Evolutionary conservation across 495 filamentous ascomycete genomes (phyloP).

Genomic region (Cetradonia linearis): DNA sequence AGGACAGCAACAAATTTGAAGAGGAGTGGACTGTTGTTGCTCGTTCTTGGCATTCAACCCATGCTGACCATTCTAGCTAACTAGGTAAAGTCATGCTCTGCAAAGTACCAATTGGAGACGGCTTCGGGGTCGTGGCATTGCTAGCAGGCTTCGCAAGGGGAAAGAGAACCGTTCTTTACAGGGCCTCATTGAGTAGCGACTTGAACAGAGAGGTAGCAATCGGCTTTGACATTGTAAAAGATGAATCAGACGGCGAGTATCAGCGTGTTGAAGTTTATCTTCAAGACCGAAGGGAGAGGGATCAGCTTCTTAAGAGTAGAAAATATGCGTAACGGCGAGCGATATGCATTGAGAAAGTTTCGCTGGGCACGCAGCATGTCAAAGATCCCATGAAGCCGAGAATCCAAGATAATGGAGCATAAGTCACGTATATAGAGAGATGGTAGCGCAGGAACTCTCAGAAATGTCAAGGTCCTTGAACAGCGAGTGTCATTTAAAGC

Average conservation of each 20-base stretch:
- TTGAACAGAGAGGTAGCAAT: background rate
- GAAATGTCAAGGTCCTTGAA: too few relatives aligned
- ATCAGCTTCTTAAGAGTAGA: background rate
- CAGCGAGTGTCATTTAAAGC: too few relatives aligned
- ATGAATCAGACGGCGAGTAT: background rate
- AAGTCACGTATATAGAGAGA: too few relatives aligned
- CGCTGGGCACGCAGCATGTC: too few relatives aligned
- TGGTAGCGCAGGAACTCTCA: too few relatives aligned
- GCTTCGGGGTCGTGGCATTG: constrained; percentile 9
- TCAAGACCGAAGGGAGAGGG: background rate
- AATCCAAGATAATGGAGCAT: too few relatives aligned
- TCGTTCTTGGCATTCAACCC: constrained; percentile 11
- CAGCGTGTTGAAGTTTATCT: background rate
- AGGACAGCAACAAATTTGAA: background rate
- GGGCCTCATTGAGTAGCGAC: constrained; percentile 4
- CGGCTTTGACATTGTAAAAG: background rate
- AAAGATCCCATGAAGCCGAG: too few relatives aligned
- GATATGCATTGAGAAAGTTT: too few relatives aligned
- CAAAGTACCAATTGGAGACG: constrained; percentile 8
- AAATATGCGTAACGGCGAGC: background rate
- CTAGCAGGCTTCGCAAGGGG: background rate
- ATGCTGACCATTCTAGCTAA: constrained; percentile 6
- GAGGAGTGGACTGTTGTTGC: background rate
- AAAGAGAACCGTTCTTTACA: background rate
- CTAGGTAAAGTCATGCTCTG: constrained; percentile 2